phyloP scores from a whole-genome alignment of 345 rosid species.

The Gynandropsis gynandra region DNA sequence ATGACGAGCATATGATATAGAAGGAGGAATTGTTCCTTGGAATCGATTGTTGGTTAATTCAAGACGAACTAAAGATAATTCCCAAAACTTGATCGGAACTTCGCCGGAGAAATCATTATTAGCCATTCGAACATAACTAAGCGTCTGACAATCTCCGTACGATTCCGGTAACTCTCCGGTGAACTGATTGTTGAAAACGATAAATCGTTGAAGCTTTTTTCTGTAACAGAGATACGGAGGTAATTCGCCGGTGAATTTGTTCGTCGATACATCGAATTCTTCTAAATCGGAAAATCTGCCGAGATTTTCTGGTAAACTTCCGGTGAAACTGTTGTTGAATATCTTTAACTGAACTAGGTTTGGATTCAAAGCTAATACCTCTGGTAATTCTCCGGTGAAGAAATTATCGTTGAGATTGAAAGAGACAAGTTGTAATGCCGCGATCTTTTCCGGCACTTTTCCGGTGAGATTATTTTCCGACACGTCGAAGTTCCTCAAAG shows the following conservation, averaged over 20 bases:
- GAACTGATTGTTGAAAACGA: slow-evolving; percentile 45
- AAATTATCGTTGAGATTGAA: slow-evolving; percentile 53
- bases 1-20: slow-evolving; percentile 28
- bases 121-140: slow-evolving; percentile 41
- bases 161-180: slow-evolving; percentile 46
- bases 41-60: slow-evolving; percentile 45
- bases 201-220: slow-evolving; percentile 31
- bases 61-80: slow-evolving; percentile 31
- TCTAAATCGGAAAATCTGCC: slow-evolving; percentile 42
- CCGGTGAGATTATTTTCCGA: slow-evolving; percentile 66
- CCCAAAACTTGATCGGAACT: slow-evolving; percentile 48
- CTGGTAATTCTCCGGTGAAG: slow-evolving; percentile 50
- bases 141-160: slow-evolving; percentile 41
- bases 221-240: slow-evolving; percentile 50
- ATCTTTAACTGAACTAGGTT: slow-evolving; percentile 40
- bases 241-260: slow-evolving; percentile 42
- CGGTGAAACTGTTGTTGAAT: slow-evolving; percentile 71
- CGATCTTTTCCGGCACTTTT: slow-evolving; percentile 37
- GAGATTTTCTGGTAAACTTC: slow-evolving; percentile 44
- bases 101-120: slow-evolving; percentile 46
- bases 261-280: slow-evolving; percentile 64
- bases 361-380: slow-evolving; percentile 39
- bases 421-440: slow-evolving; percentile 34
- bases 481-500: slow-evolving; percentile 39
- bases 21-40: slow-evolving; percentile 44